Conservation (phyloP, 805 yeast species). For the Starmerella vaccinii region DNA sequence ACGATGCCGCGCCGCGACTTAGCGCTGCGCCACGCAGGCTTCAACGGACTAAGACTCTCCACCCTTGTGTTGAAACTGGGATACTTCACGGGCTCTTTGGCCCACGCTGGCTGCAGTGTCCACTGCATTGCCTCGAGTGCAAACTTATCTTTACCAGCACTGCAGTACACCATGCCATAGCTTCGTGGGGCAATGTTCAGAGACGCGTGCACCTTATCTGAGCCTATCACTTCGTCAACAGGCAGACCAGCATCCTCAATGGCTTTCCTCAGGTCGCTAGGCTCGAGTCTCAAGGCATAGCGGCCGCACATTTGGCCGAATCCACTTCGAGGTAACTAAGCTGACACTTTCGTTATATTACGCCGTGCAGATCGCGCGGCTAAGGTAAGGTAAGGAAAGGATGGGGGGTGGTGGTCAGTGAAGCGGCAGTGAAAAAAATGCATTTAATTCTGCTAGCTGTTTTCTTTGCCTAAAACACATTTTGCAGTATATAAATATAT, state of each 20-base stretch:
- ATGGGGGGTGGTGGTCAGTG: no score
- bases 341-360: no score
- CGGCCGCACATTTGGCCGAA: slow-evolving; percentile 23
- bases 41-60: slow-evolving; percentile 45
- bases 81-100: slow-evolving; percentile 21
- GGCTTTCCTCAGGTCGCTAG: background rate
- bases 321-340: background rate
- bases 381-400: no score
- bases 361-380: no score
- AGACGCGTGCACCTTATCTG: slow-evolving; percentile 1
- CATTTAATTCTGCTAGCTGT: no score
- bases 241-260: slow-evolving; percentile 10
- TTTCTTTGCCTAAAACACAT: no score
- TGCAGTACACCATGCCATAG: slow-evolving; percentile 5
- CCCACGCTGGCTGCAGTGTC: slow-evolving; percentile 57
- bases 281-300: slow-evolving; percentile 14
- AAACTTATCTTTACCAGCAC: background rate
- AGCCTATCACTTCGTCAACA: background rate
- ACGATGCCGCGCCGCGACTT: slow-evolving; percentile 55
- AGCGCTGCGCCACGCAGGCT: slow-evolving; percentile 49
- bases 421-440: no score
- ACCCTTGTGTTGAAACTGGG: slow-evolving; percentile 56
- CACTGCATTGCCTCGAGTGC: slow-evolving; percentile 46
- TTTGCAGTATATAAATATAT: no score
- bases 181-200: slow-evolving; percentile 20